phyloP scores from a whole-genome alignment of 768 basidiomycete species.

The Hortiboletus campestris region DNA sequence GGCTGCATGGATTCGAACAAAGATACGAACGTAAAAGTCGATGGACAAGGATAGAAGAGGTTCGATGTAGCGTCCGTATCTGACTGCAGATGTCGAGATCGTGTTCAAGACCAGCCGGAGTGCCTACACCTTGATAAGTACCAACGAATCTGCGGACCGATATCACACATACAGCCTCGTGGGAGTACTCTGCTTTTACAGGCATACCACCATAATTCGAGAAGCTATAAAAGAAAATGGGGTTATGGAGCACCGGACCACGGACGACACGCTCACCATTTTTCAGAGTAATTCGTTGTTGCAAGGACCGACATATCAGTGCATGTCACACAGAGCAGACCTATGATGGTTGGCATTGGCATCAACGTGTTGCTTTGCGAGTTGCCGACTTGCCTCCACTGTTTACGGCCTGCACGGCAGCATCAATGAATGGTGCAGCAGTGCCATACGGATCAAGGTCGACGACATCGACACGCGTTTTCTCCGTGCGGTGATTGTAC shows the following conservation, averaged over 20 bases:
- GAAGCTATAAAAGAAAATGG: constrained; percentile 50
- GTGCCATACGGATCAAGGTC: constrained; percentile 98
- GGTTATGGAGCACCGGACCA: neutral
- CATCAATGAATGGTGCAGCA: constrained; percentile 95
- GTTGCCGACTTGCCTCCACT: constrained; percentile 72
- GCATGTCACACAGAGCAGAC: constrained; percentile 92
- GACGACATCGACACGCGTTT: constrained; percentile 83
- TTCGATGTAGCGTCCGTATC: constrained; percentile 90
- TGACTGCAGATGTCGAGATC: constrained; percentile 80
- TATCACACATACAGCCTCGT: constrained; percentile 71
- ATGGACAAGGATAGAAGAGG: constrained; percentile 90
- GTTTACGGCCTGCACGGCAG: constrained; percentile 82
- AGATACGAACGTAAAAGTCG: constrained; percentile 95
- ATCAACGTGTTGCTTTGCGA: neutral
- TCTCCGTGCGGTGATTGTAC: constrained; percentile 81
- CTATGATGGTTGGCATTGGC: constrained; percentile 28
- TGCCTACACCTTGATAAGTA: constrained; percentile 48
- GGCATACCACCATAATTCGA: constrained; percentile 94
- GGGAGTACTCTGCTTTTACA: constrained; percentile 90
- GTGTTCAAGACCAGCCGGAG: constrained; percentile 88
- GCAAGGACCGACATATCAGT: constrained; percentile 94
- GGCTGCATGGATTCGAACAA: constrained; percentile 71
- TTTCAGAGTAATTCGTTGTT: constrained; percentile 92
- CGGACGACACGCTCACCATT: constrained; percentile 58
- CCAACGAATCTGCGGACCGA: neutral